Evolutionary conservation across 164 flowering plant genomes (phyloP), one percentile per base, ranked within the genome.

Genomic region (Litsea cubeba): DNA sequence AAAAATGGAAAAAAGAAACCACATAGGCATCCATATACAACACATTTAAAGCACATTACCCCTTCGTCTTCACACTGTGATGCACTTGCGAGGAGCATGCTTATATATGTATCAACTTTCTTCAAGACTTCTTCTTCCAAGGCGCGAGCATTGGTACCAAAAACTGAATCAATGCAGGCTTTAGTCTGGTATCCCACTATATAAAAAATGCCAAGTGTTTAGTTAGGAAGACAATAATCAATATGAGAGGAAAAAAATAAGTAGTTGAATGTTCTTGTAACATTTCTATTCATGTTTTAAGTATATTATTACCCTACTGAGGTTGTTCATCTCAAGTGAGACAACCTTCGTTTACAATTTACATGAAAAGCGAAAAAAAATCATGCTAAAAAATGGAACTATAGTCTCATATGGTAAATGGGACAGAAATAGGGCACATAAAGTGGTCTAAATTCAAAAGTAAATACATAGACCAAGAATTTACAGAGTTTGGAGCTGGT

Each of bases 161-260:
- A 66, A 73, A 85, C 73, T 30, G 81, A 72, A 12, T 82, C 82
- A 18, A 77, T 62, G 58, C 72, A 73, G 32, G 78, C 80, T 78
- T 69, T 76, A 18, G 71, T 54, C 26, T 79, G 86, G 74, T 81
- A 87, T 6, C 92, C 92, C 87, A 88, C 92, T 88, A 71, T 14
- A 28, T 50, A 65, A 69, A 69, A 72, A 10, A 65, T 60, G 49
- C 62, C 46, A 75, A 12, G 62, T 17, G 11, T 32, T 18, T 28
- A 17, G 23, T 71, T 15, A 71, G 66, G 50, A 23, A 22, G 20
- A 20, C 49, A 51, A 3, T 2, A 50, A 24, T 5, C 15, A 15
- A 24, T 20, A 46, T 3, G 40, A 17, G 23, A 64, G 25, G 18
- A 60, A 15, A 20, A 64, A 25, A 17, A 12, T n/a, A 23, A 23